These are phyloP conservation scores for Magnusiomyces paraingens DNA, from an alignment of 1,139 yeast species.

Conservation along the genomic window DNA sequence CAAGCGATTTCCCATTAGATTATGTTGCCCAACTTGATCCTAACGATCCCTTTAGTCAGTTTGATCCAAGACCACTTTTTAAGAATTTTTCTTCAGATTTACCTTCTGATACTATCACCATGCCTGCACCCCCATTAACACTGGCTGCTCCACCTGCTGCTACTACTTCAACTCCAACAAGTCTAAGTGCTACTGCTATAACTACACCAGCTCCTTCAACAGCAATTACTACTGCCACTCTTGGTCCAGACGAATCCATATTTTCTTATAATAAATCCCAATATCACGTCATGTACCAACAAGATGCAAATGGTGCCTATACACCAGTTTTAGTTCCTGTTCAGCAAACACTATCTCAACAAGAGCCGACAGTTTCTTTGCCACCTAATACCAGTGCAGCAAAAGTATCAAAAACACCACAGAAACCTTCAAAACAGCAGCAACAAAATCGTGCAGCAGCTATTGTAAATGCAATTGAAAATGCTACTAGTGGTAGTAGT, in stretches of 20 bases:
- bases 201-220: too few species aligned
- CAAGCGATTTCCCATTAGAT: slow-evolving; percentile 30
- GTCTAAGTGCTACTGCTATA: too few species aligned
- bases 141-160: too few species aligned
- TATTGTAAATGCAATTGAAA: slow-evolving; percentile 3
- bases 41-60: too few species aligned
- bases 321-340: slow-evolving; percentile 12
- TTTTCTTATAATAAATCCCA: slow-evolving; percentile 14
- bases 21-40: slow-evolving; percentile 21
- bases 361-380: neutral
- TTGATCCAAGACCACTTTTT: too few species aligned
- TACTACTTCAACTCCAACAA: too few species aligned
- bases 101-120: too few species aligned
- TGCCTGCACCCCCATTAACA: too few species aligned
- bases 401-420: neutral
- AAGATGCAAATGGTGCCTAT: slow-evolving; percentile 11
- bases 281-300: slow-evolving; percentile 14
- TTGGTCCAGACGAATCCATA: neutral
- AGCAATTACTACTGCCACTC: too few species aligned
- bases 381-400: neutral
- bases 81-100: too few species aligned
- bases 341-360: neutral
- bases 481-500: neutral
- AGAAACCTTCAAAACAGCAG: slow-evolving; percentile 1
- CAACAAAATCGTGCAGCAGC: neutral